Evolutionary conservation across 1,284 basidiomycete species (phyloP).

Genomic region (Coriolopsis trogii): DNA sequence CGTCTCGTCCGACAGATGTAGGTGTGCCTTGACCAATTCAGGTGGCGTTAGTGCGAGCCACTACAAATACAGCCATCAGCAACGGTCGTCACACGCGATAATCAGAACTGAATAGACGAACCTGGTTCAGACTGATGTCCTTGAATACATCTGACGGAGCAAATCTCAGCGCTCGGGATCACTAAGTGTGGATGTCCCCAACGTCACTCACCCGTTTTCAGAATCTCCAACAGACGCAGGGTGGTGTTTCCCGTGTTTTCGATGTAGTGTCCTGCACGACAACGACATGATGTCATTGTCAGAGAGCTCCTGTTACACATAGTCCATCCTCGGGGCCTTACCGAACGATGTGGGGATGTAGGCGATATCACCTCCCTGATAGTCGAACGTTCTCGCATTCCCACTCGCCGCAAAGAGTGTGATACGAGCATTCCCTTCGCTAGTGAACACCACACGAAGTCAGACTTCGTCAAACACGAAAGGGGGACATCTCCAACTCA

Average conservation of each 20-base stretch:
- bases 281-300: not conserved
- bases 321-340: too few species aligned
- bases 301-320: too few species aligned
- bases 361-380: slow-evolving; percentile 62
- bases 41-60: slow-evolving; percentile 46
- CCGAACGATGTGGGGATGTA: slow-evolving; percentile 57
- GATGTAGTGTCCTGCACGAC: slow-evolving; percentile 58
- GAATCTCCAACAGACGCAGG: slow-evolving; percentile 62
- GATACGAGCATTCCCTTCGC: slow-evolving; percentile 59
- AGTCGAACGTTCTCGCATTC: slow-evolving; percentile 72
- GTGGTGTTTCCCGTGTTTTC: slow-evolving; percentile 70
- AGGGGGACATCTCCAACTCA: slow-evolving; percentile 9
- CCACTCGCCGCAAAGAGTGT: slow-evolving; percentile 65
- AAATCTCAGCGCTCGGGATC: not conserved
- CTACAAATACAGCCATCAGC: slow-evolving; percentile 31
- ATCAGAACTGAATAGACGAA: slow-evolving; percentile 9
- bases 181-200: not conserved
- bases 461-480: not conserved
- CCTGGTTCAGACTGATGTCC: slow-evolving; percentile 35
- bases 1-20: slow-evolving; percentile 38
- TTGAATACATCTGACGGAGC: slow-evolving; percentile 26
- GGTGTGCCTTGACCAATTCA: slow-evolving; percentile 43
- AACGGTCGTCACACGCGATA: not conserved
- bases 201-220: slow-evolving; percentile 48
- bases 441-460: slow-evolving; percentile 26